Conservation (phyloP, 352 stramenopile species). For the Phytopythium litorale region DNA sequence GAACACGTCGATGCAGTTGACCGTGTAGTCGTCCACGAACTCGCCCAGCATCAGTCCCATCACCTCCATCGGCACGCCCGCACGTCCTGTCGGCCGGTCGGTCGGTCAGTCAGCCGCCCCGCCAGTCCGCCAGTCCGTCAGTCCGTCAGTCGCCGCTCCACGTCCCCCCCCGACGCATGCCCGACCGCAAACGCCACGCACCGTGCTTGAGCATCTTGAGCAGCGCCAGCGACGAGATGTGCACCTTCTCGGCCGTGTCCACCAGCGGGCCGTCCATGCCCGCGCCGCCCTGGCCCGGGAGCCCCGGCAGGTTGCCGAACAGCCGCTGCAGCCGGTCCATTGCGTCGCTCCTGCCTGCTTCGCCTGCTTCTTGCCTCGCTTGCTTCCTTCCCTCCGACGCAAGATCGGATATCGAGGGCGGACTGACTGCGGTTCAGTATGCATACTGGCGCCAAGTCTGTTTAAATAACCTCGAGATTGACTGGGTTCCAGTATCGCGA, state of each 20-base stretch:
- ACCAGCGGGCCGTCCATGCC: slow-evolving; percentile 91
- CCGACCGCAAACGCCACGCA: slow-evolving; percentile 16
- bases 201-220: slow-evolving; percentile 99
- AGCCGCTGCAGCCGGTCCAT: slow-evolving; percentile 87
- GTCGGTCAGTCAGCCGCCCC: background rate
- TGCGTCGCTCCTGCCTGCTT: slow-evolving; percentile 12
- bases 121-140: no score
- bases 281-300: slow-evolving; percentile 60
- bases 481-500: no score
- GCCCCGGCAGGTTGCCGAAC: slow-evolving; percentile 80
- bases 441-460: no score
- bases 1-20: slow-evolving; percentile 99
- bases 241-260: slow-evolving; percentile 98
- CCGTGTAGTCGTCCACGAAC: slow-evolving; percentile 99
- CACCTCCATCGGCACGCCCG: slow-evolving; percentile 99
- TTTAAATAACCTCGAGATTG: no score
- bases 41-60: slow-evolving; percentile 99
- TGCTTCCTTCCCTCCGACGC: slow-evolving; percentile 8
- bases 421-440: no score
- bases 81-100: slow-evolving; percentile 52
- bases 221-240: slow-evolving; percentile 98
- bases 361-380: slow-evolving; percentile 5
- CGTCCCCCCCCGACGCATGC: background rate
- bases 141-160: background rate
- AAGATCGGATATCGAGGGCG: slow-evolving; percentile 16